Evolutionary conservation across 2,329 filamentous ascomycete species (phyloP).

Genomic region (Pseudopyrenochaeta lycopersici): DNA sequence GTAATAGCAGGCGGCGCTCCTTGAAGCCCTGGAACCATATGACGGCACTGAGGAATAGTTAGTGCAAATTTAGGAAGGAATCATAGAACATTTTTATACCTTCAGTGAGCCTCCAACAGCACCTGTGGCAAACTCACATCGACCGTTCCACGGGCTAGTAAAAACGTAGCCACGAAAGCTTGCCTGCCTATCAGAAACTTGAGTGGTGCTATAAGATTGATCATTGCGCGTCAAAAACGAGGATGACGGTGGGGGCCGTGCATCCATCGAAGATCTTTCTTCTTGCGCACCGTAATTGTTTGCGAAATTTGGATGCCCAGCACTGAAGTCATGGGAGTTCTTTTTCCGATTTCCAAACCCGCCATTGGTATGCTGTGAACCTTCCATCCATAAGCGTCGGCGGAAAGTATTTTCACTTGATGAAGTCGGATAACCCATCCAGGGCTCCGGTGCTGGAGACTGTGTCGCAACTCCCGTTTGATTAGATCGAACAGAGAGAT

Average conservation of each 20-base stretch:
- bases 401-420: conserved; percentile 47
- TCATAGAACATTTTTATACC: conserved; percentile 20
- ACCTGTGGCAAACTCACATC: conserved; percentile 85
- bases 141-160: conserved; percentile 83
- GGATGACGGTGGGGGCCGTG: conserved; percentile 18
- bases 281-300: conserved; percentile 24
- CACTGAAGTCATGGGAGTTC: conserved; percentile 39
- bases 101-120: conserved; percentile 76
- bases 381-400: conserved; percentile 59
- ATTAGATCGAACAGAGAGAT: conserved; percentile 21
- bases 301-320: conserved; percentile 31
- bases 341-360: conserved; percentile 52
- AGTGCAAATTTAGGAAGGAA: not conserved
- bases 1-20: conserved; percentile 47
- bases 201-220: conserved; percentile 38
- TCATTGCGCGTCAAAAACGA: conserved; percentile 33
- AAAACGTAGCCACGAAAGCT: conserved; percentile 76
- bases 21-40: conserved; percentile 66
- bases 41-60: conserved; percentile 63
- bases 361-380: conserved; percentile 49
- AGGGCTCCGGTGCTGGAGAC: not conserved
- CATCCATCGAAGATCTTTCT: conserved; percentile 23
- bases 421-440: not conserved
- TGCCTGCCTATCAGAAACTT: conserved; percentile 56
- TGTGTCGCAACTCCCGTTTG: conserved; percentile 1